These are phyloP conservation scores for Yamadazyma sp. DNA, from an alignment of 1,139 yeast genomes.

Conservation along the genomic window DNA sequence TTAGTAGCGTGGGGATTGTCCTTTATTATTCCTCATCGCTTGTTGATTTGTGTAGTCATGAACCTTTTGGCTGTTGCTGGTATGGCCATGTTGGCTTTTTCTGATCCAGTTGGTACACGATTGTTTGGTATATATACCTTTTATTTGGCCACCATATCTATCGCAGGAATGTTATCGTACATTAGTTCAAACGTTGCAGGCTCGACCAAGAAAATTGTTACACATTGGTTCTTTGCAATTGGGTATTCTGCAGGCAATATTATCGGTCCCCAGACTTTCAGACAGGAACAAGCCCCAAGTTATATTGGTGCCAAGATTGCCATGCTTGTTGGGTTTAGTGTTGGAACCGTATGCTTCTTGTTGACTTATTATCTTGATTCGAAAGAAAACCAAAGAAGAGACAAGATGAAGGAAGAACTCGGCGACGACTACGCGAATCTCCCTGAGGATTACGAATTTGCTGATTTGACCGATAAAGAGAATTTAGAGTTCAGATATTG, in stretches of 20 bases:
- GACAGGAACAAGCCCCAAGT: slow-evolving; percentile 52
- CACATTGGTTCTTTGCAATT: slow-evolving; percentile 30
- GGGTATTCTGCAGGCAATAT: slow-evolving; percentile 67
- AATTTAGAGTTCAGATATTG: slow-evolving; percentile 27
- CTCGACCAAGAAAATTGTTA: slow-evolving; percentile 22
- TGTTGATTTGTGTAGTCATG: slow-evolving; percentile 25
- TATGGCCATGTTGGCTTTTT: slow-evolving; percentile 50
- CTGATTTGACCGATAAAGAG: slow-evolving; percentile 66
- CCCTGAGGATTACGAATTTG: slow-evolving; percentile 50
- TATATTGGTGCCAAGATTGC: slow-evolving; percentile 46
- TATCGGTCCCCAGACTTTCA: slow-evolving; percentile 69
- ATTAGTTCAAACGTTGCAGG: slow-evolving; percentile 21
- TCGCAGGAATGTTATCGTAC: slow-evolving; percentile 10
- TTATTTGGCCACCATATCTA: slow-evolving; percentile 7
- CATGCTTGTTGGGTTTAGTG: slow-evolving; percentile 10
- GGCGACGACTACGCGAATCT: slow-evolving; percentile 3
- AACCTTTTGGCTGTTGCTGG: slow-evolving; percentile 24
- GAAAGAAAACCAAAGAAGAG: slow-evolving; percentile 11
- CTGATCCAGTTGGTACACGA: slow-evolving; percentile 18
- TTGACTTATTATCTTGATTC: slow-evolving; percentile 4
- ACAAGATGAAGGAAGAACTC: slow-evolving; percentile 3
- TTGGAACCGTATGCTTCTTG: slow-evolving; percentile 8
- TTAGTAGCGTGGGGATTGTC: slow-evolving; percentile 29
- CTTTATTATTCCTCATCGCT: slow-evolving; percentile 39
- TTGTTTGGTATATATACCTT: slow-evolving; percentile 9